Evolutionary conservation across 768 basidiomycete genomes (phyloP), one percentile per base, ranked within the genome.

Genomic region (Boletus pseudopeckii): DNA sequence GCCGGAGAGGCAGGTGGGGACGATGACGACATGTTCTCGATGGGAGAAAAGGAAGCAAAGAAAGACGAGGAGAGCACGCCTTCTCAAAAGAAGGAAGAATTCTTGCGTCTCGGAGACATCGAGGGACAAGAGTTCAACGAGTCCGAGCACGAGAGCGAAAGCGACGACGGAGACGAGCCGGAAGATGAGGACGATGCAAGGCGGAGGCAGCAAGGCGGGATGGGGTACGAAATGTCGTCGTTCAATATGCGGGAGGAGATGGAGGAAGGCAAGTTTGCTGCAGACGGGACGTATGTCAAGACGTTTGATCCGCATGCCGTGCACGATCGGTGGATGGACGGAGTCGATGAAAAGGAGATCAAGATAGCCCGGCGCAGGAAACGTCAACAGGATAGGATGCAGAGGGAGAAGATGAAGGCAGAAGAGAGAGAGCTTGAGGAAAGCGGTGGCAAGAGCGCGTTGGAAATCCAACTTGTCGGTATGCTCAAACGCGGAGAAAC

Each of bases 201-300:
- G 63, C 80, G 85, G 61, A 74, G 85, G 61, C 73, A 81, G 74
- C 28, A 92, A 90, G 70, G 83, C 78, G 88, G 87, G 13, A 98
- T 99, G 96, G 97, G 96, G 2, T 96, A 75, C 72, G 89, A 95
- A 66, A 61, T 99, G 10, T 94, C 90, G 4, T 90, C 92, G 26
- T 99, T 99, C 83, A 96, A 99, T 71, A 98, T 99, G 96, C 87
- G 94, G 58, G 88, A 92, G 63, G 97, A 99, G 78, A 95, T 98
- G 88, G 88, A 92, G 65, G 96, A 98, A 72, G 97, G 97, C 37
- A 92, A 93, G 67, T 98, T 99, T 75, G 86, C 91, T 5, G 90
- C 89, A 55, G 96, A 98, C 66, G 97, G 97, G 44, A 88, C 72
- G 63, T 92, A 93, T 66, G 84, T 90, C 45, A 86, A 88, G 59